Percentiles rank a stretch among this genome's conserved stretches.
Conservation (phyloP, 1,139 yeast species). For the Geotrichum citri-aurantii region DNA sequence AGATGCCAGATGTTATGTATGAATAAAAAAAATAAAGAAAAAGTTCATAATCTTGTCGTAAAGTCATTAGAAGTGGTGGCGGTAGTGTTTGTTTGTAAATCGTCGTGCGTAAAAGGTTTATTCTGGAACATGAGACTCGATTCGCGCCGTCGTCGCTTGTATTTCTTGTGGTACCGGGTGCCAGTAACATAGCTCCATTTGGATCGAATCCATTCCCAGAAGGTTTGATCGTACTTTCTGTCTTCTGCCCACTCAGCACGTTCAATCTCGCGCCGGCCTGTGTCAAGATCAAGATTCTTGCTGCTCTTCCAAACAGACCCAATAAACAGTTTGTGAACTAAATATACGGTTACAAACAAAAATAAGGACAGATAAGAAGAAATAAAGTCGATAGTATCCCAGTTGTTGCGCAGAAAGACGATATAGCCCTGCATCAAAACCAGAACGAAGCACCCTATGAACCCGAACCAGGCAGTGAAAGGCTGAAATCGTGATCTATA, state of each 20-base stretch:
- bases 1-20: background rate
- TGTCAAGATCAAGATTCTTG: slow-evolving; percentile 66
- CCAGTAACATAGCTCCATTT: slow-evolving; percentile 15
- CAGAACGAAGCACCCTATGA: slow-evolving; percentile 50
- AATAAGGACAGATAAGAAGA: slow-evolving; percentile 63
- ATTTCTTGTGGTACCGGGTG: slow-evolving; percentile 6
- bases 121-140: background rate
- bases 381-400: slow-evolving; percentile 61
- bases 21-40: background rate
- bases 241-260: slow-evolving; percentile 38
- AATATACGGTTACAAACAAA: slow-evolving; percentile 49
- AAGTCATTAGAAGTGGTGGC: background rate
- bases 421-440: slow-evolving; percentile 66
- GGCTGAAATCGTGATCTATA: slow-evolving; percentile 76
- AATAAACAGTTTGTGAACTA: slow-evolving; percentile 50
- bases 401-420: slow-evolving; percentile 51
- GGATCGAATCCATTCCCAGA: slow-evolving; percentile 8
- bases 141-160: background rate
- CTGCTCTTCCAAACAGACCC: background rate
- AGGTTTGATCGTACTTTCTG: slow-evolving; percentile 28
- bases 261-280: slow-evolving; percentile 63
- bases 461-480: slow-evolving; percentile 61
- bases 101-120: background rate
- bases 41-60: background rate
- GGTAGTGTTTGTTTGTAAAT: background rate